Base-by-base conservation (phyloP, 2,329 filamentous ascomycete genomes). In the Rasamsonia emersonii region DNA sequence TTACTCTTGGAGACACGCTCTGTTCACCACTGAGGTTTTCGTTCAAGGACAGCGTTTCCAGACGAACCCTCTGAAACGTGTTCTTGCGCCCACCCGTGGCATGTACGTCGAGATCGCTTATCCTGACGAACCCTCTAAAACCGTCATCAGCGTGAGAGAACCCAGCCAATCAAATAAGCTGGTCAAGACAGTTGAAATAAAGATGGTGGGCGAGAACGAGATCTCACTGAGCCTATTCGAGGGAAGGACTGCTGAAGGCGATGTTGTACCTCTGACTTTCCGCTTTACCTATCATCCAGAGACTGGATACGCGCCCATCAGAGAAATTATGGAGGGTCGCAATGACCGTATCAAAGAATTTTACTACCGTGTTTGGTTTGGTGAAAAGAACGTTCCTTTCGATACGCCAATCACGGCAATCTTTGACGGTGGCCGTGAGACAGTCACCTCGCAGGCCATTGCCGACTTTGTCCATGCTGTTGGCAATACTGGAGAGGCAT, bases 321-420 rank as follows among this genome's bases (percentile, higher is more conserved):
- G 82, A 40, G 91, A 98, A 61, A 82, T 96, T 42, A 98, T 98
- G 91, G 76, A 86, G 20, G 82, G 77, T 34, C 86, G 91, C 53
- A 98, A 98, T 56, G 89, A 98, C 56, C 83, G 86, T 43, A 96
- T 98, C 70, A 98, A 98, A 71, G 85, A 94, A 61, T 98, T 98
- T 60, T 98, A 98, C 72, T 98, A 93, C 78, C 79, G 80, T 47
- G 80, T 93, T 44, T 98, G 91, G 91, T 98, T 98, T 49, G 91
- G 86, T 24, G 74, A 88, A 38, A 88, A 94, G 51, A 63, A 72
- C 25, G 72, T 93, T 30, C 80, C 93, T 34, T 83, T 95, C 34
- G 81, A 95, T 49, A 80, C 82, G 10, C 71, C 84, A 20, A 83
- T 94, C 32, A 88, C 85, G 4, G 82, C 84, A 53, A 79, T 78